phyloP scores from a whole-genome alignment of 73 alveolate genomes.

The Stentor coeruleus region DNA sequence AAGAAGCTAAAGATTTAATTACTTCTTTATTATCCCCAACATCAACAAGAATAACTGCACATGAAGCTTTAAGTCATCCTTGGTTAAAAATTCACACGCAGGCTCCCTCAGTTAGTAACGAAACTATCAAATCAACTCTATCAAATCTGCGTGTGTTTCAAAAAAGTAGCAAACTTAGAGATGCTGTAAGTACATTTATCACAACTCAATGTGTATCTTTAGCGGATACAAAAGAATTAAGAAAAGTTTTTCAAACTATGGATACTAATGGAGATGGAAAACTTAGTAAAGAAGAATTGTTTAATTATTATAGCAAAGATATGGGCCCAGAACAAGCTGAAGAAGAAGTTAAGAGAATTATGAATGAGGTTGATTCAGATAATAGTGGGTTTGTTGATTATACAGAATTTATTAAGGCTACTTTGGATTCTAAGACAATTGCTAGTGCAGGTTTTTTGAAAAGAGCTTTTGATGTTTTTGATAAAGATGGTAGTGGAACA shows the following conservation, averaged over 20 bases:
- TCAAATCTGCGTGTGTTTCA: background rate
- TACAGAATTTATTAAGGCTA: constrained; percentile 43
- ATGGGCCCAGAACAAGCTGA: background rate
- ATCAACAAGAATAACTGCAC: constrained; percentile 45
- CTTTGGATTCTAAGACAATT: too few species aligned
- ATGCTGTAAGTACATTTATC: background rate
- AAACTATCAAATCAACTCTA: background rate
- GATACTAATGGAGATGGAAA: constrained; percentile 46
- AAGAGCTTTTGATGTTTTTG: constrained; percentile 46
- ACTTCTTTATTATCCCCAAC: constrained; percentile 40
- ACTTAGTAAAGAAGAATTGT: constrained; percentile 29
- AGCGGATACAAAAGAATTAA: constrained; percentile 18
- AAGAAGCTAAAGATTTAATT: constrained; percentile 50
- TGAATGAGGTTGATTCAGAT: constrained; percentile 37
- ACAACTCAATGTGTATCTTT: background rate
- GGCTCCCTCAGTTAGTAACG: background rate
- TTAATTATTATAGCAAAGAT: constrained; percentile 10
- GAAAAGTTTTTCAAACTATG: constrained; percentile 27
- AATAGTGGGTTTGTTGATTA: constrained; percentile 46
- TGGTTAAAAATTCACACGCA: constrained; percentile 29
- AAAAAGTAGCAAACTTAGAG: background rate
- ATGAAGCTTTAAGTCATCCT: constrained; percentile 55
- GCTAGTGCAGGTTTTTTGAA: too few species aligned
- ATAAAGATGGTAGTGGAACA: constrained; percentile 54
- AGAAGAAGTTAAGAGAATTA: constrained; percentile 29